These are phyloP conservation scores for Viola pubescens DNA, from an alignment of 441 rosid species.

Conservation along the genomic window DNA sequence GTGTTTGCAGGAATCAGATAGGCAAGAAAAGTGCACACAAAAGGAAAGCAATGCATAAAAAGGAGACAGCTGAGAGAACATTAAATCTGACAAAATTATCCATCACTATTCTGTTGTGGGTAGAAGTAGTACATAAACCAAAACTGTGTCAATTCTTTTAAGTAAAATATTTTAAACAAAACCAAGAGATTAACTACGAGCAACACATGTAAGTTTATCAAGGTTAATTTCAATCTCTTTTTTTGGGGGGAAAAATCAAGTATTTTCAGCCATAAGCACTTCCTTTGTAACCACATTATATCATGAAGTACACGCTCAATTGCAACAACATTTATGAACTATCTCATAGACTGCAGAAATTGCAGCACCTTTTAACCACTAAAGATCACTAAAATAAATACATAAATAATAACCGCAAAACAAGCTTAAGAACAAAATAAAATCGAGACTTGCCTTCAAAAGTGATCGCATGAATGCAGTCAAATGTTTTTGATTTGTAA, in stretches of 20 bases:
- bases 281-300: neutral
- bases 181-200: neutral
- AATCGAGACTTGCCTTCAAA: constrained; percentile 54
- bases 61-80: neutral
- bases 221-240: neutral
- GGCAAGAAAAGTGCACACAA: constrained; percentile 6
- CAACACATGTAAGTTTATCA: neutral
- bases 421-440: neutral
- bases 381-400: neutral
- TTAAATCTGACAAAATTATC: neutral
- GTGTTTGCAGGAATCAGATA: too few species aligned
- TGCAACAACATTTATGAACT: neutral
- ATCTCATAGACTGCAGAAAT: neutral
- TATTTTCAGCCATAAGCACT: neutral
- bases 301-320: too few species aligned
- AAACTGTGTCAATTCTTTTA: too few species aligned
- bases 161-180: too few species aligned
- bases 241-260: neutral
- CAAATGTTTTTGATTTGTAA: constrained; percentile 67
- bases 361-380: constrained; percentile 3
- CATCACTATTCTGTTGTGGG: neutral
- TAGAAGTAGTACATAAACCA: too few species aligned
- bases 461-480: constrained; percentile 81
- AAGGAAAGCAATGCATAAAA: constrained; percentile 12
- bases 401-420: neutral